Evolutionary conservation across 73 alveolate genomes (phyloP), one percentile per base, ranked within the genome.

Genomic region (Paramecium octaurelia): DNA sequence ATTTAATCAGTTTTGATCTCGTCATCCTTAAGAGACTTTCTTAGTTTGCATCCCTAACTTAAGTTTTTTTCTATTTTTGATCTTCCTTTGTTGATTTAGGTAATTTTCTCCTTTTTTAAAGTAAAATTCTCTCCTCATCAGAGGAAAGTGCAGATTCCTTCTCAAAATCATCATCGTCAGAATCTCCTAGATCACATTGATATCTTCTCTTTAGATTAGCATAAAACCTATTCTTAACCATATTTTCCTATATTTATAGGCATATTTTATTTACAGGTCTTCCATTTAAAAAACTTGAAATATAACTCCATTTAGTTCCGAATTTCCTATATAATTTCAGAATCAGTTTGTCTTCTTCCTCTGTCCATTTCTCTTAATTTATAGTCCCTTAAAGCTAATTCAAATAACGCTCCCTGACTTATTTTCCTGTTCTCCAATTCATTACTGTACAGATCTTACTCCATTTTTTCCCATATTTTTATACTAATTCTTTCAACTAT

Each of bases 361-460:
- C 91, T 42, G 91, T 23, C 91, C 91, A 80, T 24, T 80, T 80
- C 8, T 42, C 46, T 23, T 42, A 23, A 35, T 80, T 80, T 42
- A 80, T 80, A 23, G 91, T 44, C 18, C 91, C 91, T 44, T 80
- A 23, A 9, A 80, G 34, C 24, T 80, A 35, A 48, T 80, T 80
- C 34, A 80, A 43, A 46, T 80, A 80, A 44, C 91, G 91, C 50
- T 80, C 91, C 21, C 91, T 80, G 23, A 80, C 91, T 36, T 80
- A 43, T 46, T 80, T 80, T 23, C 91, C 91, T 18, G 76, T 80
- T 48, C 91, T 80, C 91, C 91, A 80, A 46, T 80, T 80, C 91
- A 80, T 80, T 34, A 80, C 75, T 38, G 91, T 80, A 46, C 91
- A 80, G 31, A 80, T 80, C 57, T 80, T 80, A 23, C 91, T 80